Percentiles rank a stretch among this genome's conserved stretches.
phyloP scores from a whole-genome alignment of 2,329 filamentous ascomycete species.

The Epichloe scottii region DNA sequence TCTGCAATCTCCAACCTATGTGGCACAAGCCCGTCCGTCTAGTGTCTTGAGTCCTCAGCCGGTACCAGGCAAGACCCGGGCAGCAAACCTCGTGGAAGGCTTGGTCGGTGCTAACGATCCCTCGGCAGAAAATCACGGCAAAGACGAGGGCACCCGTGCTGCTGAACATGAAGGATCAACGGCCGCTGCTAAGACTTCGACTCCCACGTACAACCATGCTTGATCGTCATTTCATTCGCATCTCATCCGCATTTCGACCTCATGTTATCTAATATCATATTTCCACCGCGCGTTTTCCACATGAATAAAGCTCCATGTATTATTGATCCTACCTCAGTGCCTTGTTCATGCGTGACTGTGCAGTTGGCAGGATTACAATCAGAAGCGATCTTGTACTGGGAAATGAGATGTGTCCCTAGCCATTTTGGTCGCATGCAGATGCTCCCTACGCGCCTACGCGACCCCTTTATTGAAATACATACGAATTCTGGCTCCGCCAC shows the following conservation, averaged over 20 bases:
- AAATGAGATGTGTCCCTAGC: not conserved
- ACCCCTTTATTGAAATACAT: not conserved
- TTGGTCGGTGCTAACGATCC: not conserved
- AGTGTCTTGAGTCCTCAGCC: constrained; percentile 6
- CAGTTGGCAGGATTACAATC: not conserved
- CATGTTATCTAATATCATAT: not conserved
- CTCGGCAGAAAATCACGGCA: not conserved
- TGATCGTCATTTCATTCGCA: not conserved
- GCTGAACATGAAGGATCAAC: not conserved
- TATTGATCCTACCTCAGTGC: too few relatives aligned
- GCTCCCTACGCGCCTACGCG: not conserved
- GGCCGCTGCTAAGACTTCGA: not conserved
- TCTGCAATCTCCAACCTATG: constrained; percentile 15
- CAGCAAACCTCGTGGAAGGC: not conserved
- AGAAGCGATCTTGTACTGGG: not conserved
- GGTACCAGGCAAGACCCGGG: not conserved
- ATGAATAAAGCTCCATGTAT: not conserved
- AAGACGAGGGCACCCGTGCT: not conserved
- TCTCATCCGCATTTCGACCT: too few relatives aligned
- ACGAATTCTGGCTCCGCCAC: not conserved
- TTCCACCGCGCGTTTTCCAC: not conserved
- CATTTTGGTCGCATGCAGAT: not conserved
- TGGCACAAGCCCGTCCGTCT: constrained; percentile 12
- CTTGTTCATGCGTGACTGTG: not conserved
- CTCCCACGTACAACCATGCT: not conserved